Evolutionary conservation across 2,329 filamentous ascomycete species (phyloP), one percentile per base, ranked within the genome.

Genomic region (Metarhizium album): DNA sequence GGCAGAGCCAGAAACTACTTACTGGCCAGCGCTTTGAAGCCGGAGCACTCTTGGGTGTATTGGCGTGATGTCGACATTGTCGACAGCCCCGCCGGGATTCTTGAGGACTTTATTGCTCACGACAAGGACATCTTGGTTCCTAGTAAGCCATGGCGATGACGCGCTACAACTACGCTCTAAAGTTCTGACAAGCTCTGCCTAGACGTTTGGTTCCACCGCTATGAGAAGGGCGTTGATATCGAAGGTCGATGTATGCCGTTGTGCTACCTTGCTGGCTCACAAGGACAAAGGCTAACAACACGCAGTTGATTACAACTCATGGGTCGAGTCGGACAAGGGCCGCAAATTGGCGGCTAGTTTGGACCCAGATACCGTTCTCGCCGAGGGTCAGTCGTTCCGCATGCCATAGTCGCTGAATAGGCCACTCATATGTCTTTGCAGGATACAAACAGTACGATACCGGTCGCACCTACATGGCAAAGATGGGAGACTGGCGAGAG

Each of bases 151-250:
- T 1, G 14, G 1, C 16, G 37, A 27, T n/a, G 14, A 13, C 13
- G 1, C 13, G 20, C 24, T 7, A 13, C 24, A 35, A 14, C 16
- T 35, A 16, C 11, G 33, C 31, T 8, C 14, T 23, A 16, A 5
- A 59, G 59, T 47, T 27, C 62, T 67, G 51, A 66, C 52, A 23
- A 20, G 22, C 40, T 37, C 24, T 45, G 61, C 33, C 45, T 63
- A 95, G 90, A 97, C 66, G 84, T 98, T 59, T 97, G 91, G 91
- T 97, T 96, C 70, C 91, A 97, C 66, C 81, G 90, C 46, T 95
- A 95, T 61, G 73, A 82, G 57, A 80, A 91, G 58, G 80, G 83
- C 24, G 75, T 76, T 48, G 91, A 98, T 64, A 91, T 97, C 59
- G 93, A 98, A 72, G 93, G 93, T 56, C 83, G 88, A 78, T 98